These are phyloP conservation scores for Lumnitzera littorea DNA, from an alignment of 345 rosid genomes.

Conservation along the genomic window DNA sequence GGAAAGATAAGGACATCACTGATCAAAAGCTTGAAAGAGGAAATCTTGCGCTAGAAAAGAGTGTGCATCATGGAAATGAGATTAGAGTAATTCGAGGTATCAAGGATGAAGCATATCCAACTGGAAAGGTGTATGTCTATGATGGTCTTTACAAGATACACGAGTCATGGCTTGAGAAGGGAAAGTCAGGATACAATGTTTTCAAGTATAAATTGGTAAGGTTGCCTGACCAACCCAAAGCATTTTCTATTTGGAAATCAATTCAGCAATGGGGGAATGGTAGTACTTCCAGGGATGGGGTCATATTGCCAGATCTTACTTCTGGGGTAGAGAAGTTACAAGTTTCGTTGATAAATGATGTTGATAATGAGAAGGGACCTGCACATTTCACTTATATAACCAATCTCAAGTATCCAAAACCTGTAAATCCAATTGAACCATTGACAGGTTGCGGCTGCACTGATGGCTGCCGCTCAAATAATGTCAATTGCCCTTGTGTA, in stretches of 20 bases:
- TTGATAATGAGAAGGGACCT: conserved; percentile 6
- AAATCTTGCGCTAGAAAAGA: conserved; percentile 31
- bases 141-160: conserved; percentile 25
- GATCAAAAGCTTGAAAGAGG: conserved; percentile 30
- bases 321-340: conserved; percentile 13
- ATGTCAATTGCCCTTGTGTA: conserved; percentile 36
- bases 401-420: neutral
- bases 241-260: neutral
- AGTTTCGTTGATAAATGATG: conserved; percentile 1
- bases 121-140: conserved; percentile 14
- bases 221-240: conserved; percentile 5
- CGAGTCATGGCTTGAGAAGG: conserved; percentile 10
- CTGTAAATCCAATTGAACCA: neutral
- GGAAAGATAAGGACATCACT: neutral
- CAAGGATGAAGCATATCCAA: no score
- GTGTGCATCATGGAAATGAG: conserved; percentile 12
- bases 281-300: neutral
- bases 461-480: conserved; percentile 13
- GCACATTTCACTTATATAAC: neutral
- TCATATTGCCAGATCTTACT: conserved; percentile 10
- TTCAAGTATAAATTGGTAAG: conserved; percentile 18
- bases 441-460: conserved; percentile 11
- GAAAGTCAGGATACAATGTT: conserved; percentile 15
- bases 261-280: neutral
- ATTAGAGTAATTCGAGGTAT: conserved; percentile 17